phyloP scores from a whole-genome alignment of 345 rosid species.

The Reutealis trisperma region DNA sequence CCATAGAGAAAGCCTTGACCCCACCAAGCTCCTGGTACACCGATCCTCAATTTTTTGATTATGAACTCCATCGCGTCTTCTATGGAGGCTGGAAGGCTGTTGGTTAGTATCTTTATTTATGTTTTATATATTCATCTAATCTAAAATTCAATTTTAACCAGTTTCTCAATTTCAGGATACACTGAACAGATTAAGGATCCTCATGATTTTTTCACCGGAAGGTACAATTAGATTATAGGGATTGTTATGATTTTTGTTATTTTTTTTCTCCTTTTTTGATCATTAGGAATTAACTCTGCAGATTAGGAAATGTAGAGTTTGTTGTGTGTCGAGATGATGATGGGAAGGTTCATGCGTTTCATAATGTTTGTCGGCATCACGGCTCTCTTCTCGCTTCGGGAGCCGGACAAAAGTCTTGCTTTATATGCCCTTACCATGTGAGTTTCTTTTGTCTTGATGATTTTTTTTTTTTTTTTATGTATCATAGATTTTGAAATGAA shows the following conservation, averaged over 20 bases:
- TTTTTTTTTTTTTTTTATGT: too few species aligned
- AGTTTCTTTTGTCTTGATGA: conserved; percentile 16
- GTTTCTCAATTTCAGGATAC: conserved; percentile 45
- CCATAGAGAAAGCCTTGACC: conserved; percentile 67
- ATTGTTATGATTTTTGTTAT: neutral
- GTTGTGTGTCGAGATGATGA: conserved; percentile 74
- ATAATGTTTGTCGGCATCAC: conserved; percentile 93
- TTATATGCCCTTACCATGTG: conserved; percentile 93
- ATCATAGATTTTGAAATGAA: too few species aligned
- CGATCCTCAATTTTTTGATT: conserved; percentile 51
- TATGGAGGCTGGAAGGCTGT: conserved; percentile 85
- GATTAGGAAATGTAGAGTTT: conserved; percentile 75
- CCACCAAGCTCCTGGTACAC: conserved; percentile 91
- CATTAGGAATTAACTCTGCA: conserved; percentile 31
- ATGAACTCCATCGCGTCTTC: conserved; percentile 71
- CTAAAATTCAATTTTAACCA: too few species aligned
- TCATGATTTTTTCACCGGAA: conserved; percentile 76
- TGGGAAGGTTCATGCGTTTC: conserved; percentile 70
- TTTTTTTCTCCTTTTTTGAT: neutral
- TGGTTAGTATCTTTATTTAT: conserved; percentile 42
- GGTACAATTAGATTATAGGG: conserved; percentile 34
- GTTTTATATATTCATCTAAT: neutral
- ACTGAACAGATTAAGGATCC: conserved; percentile 66
- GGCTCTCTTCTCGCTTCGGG: conserved; percentile 84
- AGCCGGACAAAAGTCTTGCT: conserved; percentile 70